phyloP scores from a whole-genome alignment of 2,329 filamentous ascomycete species.

The Purpureocillium takamizusanense region DNA sequence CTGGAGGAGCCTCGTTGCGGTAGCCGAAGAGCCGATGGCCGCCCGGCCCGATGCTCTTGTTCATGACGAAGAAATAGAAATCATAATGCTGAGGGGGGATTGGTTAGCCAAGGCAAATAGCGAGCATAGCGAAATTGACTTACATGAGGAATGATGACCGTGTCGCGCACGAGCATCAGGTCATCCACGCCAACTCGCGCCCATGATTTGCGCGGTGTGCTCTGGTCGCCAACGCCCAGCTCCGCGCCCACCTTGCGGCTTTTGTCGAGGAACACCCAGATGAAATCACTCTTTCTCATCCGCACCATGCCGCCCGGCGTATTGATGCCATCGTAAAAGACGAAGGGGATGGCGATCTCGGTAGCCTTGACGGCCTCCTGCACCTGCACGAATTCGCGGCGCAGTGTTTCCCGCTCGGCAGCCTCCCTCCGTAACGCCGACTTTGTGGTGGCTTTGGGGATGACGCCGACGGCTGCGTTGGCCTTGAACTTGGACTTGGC shows the following conservation, averaged over 20 bases:
- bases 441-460: conserved; percentile 64
- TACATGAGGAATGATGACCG: conserved; percentile 90
- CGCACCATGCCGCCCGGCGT: conserved; percentile 75
- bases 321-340: conserved; percentile 94
- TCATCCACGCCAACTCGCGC: conserved; percentile 91
- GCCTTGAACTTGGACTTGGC: conserved; percentile 43
- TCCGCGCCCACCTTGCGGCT: conserved; percentile 86
- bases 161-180: conserved; percentile 82
- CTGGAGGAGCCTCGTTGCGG: conserved; percentile 35
- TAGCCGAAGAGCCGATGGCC: conserved; percentile 72
- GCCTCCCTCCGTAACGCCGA: conserved; percentile 71
- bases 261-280: conserved; percentile 90
- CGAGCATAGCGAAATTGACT: conserved; percentile 26
- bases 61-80: conserved; percentile 94
- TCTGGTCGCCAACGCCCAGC: conserved; percentile 61
- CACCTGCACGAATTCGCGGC: conserved; percentile 71
- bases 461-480: conserved; percentile 50
- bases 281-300: conserved; percentile 85
- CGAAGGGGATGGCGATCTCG: conserved; percentile 86
- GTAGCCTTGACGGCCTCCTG: conserved; percentile 84
- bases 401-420: conserved; percentile 65
- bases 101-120: neutral
- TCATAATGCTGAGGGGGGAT: conserved; percentile 69
- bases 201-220: conserved; percentile 70
- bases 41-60: conserved; percentile 67